Percentiles rank a stretch among this genome's conserved stretches.
Evolutionary conservation across 23 red algal genomes (phyloP).

Genomic region (Gracilaria gracilis): DNA sequence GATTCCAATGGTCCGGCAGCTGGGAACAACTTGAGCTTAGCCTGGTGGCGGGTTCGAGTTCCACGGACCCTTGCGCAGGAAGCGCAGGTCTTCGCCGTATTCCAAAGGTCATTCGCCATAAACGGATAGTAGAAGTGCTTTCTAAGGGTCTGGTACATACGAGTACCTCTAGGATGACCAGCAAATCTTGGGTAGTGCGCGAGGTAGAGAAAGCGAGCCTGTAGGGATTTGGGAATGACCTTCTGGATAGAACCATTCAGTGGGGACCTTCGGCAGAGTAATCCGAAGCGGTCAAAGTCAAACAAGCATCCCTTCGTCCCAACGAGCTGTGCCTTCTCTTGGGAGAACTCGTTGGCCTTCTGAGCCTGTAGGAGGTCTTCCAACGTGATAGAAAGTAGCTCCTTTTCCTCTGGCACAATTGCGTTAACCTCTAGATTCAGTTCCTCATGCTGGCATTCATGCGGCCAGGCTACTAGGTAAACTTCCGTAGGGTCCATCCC

Average conservation of each 20-base stretch:
- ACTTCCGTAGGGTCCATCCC: background rate
- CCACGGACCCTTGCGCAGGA: background rate
- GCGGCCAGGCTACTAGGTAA: background rate
- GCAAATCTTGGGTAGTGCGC: no score
- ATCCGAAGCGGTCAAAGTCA: constrained; percentile 5
- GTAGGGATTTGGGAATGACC: constrained; percentile 15
- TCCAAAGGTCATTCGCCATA: constrained; percentile 34
- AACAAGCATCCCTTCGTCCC: background rate
- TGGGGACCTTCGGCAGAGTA: background rate
- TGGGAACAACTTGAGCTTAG: no score
- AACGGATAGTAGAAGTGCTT: constrained; percentile 42
- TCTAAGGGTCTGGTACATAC: constrained; percentile 44
- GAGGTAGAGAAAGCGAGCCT: no score
- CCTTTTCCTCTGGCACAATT: background rate
- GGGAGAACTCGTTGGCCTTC: background rate
- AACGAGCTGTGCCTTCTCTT: background rate
- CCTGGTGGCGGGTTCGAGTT: background rate
- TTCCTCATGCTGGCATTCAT: background rate
- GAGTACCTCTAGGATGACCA: no score
- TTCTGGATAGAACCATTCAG: constrained; percentile 10
- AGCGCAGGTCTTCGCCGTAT: background rate
- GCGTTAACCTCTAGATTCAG: background rate
- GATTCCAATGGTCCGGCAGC: background rate
- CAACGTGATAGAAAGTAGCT: background rate
- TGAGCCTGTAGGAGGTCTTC: background rate